Evolutionary conservation across 1,284 basidiomycete genomes (phyloP), one percentile per base, ranked within the genome.

Genomic region (Chalciporus sp.): DNA sequence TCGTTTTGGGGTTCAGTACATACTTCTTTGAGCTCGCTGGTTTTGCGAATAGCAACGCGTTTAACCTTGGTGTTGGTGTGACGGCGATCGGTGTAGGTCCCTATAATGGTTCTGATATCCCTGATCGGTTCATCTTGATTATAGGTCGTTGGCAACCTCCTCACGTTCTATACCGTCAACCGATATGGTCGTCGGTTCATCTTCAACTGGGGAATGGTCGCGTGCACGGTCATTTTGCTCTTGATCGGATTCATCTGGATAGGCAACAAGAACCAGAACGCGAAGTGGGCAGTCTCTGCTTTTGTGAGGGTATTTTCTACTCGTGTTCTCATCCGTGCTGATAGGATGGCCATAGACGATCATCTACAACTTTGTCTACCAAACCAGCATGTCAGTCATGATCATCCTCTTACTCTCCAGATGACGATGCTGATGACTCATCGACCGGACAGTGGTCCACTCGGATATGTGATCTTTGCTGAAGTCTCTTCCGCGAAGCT

Each of bases 21-120:
- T 70, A 70, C 57, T 64, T 70, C 51, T 70, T 69, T 39, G 65
- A 70, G 53, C 64, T 70, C 20, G 54, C 69, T 4, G 65, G 68
- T 17, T 69, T 67, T 37, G 50, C 68, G 6, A 42, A 47, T 7
- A 54, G 17, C 48, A 55, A 57, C 0, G 63, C 68, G 2, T 68
- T 69, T 35, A 51, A 65, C 23, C 58, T 71, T 2, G 63, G 67
- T 17, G 44, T 69, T n/a, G 67, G 63, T 4, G 53, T 69, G 23
- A 64, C 56, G 0, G 67, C 61, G 7, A 62, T 66, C 3, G 68
- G 68, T 1, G 66, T 69, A 42, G 41, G 55, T 49, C 11, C 43
- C 2, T 14, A 0, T 19, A 12, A 23, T 23, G 10, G 7, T 20
- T 5, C 12, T 27, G 8, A 4, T 5, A 10, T 10, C 14, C 42